Base-by-base conservation (phyloP, 202 grass and related monocot species). In the Carex arenaria region DNA sequence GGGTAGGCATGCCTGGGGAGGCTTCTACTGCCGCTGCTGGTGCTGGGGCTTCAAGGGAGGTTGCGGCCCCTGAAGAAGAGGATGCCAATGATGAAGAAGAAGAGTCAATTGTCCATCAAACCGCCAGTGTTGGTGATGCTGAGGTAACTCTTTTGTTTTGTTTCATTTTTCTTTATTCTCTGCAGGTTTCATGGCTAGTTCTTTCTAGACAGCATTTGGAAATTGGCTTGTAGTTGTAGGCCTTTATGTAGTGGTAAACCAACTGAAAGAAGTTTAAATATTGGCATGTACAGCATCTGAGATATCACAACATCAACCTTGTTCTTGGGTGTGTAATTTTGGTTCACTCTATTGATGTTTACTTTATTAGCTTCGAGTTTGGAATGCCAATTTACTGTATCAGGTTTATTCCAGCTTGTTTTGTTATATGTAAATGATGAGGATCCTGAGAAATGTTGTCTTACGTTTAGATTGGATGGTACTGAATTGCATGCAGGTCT, bases 31-130 rank as follows among this genome's bases (percentile, higher is more conserved):
- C 82, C 75, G 69, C 79, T 38, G 87, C 92, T 26, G 83, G 84
- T 86, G 86, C 87, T 61, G 95, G 60, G 83, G 43, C 88, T 83
- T 81, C 60, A 51, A 82, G 80, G 28, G 80, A 67, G 19, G 64
- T 28, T 43, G n/a, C 80, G 1, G 80, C 23, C 10, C 23, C 80
- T 7, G 80, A 68, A 51, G 95, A 98, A 81, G 94, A 91, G 88
- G 66, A 87, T 75, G 92, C 89, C 61, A 86, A 92, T 22, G 90
- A 78, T 42, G 95, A 69, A 81, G 74, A 94, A 12, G 95, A 94
- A 64, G 95, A 98, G 59, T 94, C 95, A 10, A 85, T 94, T 31
- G 85, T 98, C 28, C 95, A 98, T 80, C 87, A 90, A 66, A 85
- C 90, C 51, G 90, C 95, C 64, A 98, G 95, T 86, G 69, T 91